Evolutionary conservation across 1,284 basidiomycete species (phyloP).

Genomic region (Ustilago curta): DNA sequence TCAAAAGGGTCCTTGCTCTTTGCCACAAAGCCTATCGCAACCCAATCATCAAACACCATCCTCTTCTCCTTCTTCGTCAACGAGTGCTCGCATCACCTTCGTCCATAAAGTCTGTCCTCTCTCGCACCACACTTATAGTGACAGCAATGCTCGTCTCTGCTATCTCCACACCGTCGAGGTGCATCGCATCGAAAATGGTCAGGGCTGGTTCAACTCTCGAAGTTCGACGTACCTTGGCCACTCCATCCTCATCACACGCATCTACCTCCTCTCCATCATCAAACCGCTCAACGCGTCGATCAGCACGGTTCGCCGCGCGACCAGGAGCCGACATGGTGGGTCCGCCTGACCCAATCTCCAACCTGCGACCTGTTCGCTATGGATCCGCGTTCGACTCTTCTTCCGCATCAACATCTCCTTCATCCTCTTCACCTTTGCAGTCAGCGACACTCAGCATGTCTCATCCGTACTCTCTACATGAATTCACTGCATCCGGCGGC

Average conservation of each 20-base stretch:
- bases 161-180: not conserved
- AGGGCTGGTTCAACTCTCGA: not conserved
- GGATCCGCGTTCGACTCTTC: conserved; percentile 48
- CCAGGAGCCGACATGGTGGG: conserved; percentile 57
- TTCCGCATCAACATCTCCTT: conserved; percentile 8
- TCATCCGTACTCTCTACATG: conserved; percentile 65
- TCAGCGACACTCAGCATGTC: conserved; percentile 28
- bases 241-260: conserved; percentile 1
- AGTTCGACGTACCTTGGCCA: not conserved
- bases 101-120: not conserved
- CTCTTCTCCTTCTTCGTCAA: not conserved
- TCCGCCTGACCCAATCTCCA: conserved; percentile 61
- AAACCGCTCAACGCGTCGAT: conserved; percentile 18
- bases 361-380: conserved; percentile 65
- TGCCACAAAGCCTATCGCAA: not conserved
- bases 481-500: conserved; percentile 51
- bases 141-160: conserved; percentile 7
- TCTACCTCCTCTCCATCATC: not conserved
- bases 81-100: not conserved
- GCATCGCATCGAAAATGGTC: conserved; percentile 1
- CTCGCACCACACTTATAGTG: not conserved
- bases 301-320: conserved; percentile 39
- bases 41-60: not conserved
- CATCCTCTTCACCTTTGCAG: conserved; percentile 5
- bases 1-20: not conserved